A percentile compares a stretch with the other conserved stretches of the same genome.
Conservation (phyloP, 2,329 filamentous ascomycete genomes). For the Aspergillus pseudoglaucus region DNA sequence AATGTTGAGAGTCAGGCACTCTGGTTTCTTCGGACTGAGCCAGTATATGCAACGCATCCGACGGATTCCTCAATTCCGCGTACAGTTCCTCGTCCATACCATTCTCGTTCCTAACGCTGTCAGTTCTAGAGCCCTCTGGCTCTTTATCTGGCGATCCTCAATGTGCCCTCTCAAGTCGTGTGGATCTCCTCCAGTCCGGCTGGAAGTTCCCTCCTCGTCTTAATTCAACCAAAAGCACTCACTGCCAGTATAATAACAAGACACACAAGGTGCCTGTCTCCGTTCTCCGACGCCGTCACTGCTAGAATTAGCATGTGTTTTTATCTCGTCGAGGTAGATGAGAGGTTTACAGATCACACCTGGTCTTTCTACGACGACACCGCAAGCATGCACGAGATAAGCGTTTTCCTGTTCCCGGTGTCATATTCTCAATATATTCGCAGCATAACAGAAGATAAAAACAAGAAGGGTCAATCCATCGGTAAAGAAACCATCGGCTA, state of each 20-base stretch:
- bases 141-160: too few relatives aligned
- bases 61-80: slow-evolving; percentile 1
- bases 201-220: slow-evolving; percentile 8
- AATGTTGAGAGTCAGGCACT: too few relatives aligned
- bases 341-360: slow-evolving; percentile 9
- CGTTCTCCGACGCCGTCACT: not conserved
- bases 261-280: not conserved
- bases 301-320: not conserved
- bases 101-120: not conserved
- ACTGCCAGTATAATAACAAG: slow-evolving; percentile 1
- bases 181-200: not conserved
- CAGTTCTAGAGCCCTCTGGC: too few relatives aligned
- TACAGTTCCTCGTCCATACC: not conserved
- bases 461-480: too few relatives aligned
- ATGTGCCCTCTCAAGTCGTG: not conserved
- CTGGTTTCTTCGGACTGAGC: not conserved
- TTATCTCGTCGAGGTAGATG: not conserved
- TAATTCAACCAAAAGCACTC: slow-evolving; percentile 6
- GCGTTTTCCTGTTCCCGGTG: not conserved
- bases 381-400: not conserved
- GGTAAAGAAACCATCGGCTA: too few relatives aligned
- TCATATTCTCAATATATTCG: not conserved
- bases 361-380: slow-evolving; percentile 4
- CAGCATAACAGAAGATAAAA: too few relatives aligned
- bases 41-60: slow-evolving; percentile 5